These are phyloP conservation scores for Mortierella polycephala DNA, from an alignment of 371 early-diverging fungal genomes.

Conservation along the genomic window DNA sequence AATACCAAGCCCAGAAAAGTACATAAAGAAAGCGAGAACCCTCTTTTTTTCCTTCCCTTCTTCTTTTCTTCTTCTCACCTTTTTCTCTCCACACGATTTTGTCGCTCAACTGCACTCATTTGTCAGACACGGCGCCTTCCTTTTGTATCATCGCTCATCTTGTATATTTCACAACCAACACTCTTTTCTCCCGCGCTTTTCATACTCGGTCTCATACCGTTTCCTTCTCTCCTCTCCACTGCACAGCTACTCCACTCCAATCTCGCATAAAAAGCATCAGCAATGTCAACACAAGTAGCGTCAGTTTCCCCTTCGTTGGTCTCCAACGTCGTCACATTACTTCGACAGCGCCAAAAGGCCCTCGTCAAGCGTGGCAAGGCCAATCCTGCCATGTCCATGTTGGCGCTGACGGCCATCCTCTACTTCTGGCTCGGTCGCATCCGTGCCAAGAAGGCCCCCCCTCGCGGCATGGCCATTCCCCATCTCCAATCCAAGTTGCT, in stretches of 20 bases:
- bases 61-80: conserved; percentile 1
- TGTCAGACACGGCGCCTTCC: too few species aligned
- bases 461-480: conserved; percentile 44
- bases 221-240: neutral
- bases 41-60: neutral
- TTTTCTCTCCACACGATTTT: neutral
- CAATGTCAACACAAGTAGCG: conserved; percentile 38
- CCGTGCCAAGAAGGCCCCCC: conserved; percentile 45
- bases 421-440: conserved; percentile 54
- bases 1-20: conserved; percentile 3
- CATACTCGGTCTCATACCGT: neutral
- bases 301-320: conserved; percentile 37
- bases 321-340: conserved; percentile 37
- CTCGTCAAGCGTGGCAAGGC: conserved; percentile 51
- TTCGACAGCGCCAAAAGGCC: conserved; percentile 47
- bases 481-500: conserved; percentile 29
- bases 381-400: conserved; percentile 52
- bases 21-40: neutral
- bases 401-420: conserved; percentile 48
- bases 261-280: conserved; percentile 1
- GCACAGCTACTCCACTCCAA: neutral
- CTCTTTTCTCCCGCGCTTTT: neutral
- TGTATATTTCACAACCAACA: neutral
- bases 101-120: neutral
- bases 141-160: neutral